A percentile compares a stretch with the other conserved stretches of the same genome.
phyloP scores from a whole-genome alignment of 495 filamentous ascomycete genomes.

The Tuber indicum region DNA sequence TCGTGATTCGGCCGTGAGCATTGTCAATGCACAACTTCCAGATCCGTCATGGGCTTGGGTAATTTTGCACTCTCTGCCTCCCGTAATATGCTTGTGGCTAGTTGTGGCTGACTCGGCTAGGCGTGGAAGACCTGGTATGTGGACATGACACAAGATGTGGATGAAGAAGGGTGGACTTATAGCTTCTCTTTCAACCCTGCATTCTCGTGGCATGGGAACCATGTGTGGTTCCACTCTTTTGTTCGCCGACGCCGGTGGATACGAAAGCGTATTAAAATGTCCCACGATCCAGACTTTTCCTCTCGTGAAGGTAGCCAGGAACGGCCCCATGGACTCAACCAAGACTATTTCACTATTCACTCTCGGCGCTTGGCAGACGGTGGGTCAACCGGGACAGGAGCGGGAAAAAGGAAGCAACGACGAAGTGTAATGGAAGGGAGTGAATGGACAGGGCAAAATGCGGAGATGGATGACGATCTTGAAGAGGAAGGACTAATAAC shows the following conservation, averaged over 20 bases:
- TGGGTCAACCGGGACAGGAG: conserved; percentile 17
- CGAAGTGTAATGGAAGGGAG: conserved; percentile 26
- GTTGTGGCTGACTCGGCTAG: neutral
- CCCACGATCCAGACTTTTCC: conserved; percentile 37
- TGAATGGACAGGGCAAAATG: conserved; percentile 27
- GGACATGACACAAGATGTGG: conserved; percentile 78
- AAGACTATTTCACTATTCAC: conserved; percentile 85
- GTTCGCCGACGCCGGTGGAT: conserved; percentile 86
- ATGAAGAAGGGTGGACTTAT: conserved; percentile 95
- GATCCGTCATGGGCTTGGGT: conserved; percentile 93
- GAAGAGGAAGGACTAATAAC: conserved; percentile 52
- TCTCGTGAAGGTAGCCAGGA: conserved; percentile 35
- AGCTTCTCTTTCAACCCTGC: conserved; percentile 70
- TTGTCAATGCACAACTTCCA: conserved; percentile 82
- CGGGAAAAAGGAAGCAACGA: conserved; percentile 19
- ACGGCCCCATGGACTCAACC: conserved; percentile 56
- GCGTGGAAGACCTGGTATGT: conserved; percentile 91
- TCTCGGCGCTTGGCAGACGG: conserved; percentile 14
- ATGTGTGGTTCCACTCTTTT: conserved; percentile 87
- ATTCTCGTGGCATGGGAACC: conserved; percentile 85
- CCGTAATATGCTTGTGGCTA: neutral
- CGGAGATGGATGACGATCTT: conserved; percentile 34
- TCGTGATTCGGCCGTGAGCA: conserved; percentile 72
- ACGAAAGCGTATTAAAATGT: conserved; percentile 65
- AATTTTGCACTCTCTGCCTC: neutral